Evolutionary conservation across 148 eudicot genomes (phyloP), one percentile per base, ranked within the genome.

Genomic region (Talinum fruticosum): DNA sequence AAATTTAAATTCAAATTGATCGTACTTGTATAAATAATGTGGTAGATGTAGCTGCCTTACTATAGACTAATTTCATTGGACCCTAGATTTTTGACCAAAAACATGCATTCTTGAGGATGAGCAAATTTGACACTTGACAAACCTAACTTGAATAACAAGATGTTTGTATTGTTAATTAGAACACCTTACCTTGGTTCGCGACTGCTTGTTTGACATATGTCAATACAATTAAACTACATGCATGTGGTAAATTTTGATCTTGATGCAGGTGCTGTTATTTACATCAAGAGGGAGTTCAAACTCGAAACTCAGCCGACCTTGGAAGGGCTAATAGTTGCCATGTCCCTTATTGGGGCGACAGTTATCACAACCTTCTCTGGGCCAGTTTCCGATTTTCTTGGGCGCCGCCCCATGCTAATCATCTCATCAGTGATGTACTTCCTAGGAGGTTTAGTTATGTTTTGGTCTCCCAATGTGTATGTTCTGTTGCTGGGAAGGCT

Each of bases 311-410:
- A 84, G 72, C 98, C 98, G 59, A 90, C 87, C 0, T 83, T 94
- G 66, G 98, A 94, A 87, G 98, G 98, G 59, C 86, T 94, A 34
- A 94, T 92, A 61, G 92, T 94, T 29, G 91, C 98, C 26, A 94
- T 89, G 93, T 92, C 98, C 64, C 85, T 94, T n/a, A 88, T 92
- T 26, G 98, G 98, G 21, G 96, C 98, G 75, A 94, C 98, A 30
- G 82, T 85, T n/a, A 94, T 94, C 81, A 94, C 98, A 15, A 89
- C 97, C 37, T 89, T 92, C 78, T 92, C 98, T 5, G 98, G 98
- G 61, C 90, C 97, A 0, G 90, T 89, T 67, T 84, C 97, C 21
- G 98, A 94, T 66, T 79, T 77, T 10, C 38, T 92, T 59, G 98
- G 97, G n/a, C 88, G 97, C 19, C 93, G 97, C 23, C 96, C 96